Conservation (phyloP, 2,329 filamentous ascomycete species). For the Thelonectria olida region DNA sequence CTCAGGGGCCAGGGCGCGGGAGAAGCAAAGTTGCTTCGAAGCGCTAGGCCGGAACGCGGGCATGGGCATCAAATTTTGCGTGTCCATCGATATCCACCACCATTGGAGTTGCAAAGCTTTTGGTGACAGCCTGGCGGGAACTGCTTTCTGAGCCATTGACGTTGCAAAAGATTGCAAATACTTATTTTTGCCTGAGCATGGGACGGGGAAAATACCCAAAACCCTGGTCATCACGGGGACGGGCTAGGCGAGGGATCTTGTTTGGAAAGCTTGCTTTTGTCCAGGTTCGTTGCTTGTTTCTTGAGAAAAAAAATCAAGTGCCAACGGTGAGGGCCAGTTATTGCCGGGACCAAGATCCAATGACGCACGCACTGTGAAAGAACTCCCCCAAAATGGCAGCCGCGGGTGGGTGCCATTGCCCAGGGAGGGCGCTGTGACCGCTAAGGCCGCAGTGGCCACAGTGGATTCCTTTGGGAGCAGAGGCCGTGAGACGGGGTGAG, state of each 20-base stretch:
- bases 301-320: conserved; percentile 9
- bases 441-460: conserved; percentile 25
- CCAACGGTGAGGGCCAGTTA: conserved; percentile 29
- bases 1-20: conserved; percentile 27
- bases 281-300: conserved; percentile 25
- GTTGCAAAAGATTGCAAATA: not conserved
- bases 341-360: conserved; percentile 34
- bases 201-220: not conserved
- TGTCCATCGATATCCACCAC: conserved; percentile 25
- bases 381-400: conserved; percentile 8
- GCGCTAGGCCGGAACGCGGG: conserved; percentile 32
- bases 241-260: conserved; percentile 1
- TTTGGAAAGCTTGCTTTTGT: conserved; percentile 11
- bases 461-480: conserved; percentile 26
- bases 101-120: not conserved
- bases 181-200: not conserved
- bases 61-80: conserved; percentile 25
- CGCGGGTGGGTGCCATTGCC: conserved; percentile 19
- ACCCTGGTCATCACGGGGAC: not conserved
- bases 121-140: conserved; percentile 6
- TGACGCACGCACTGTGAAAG: conserved; percentile 31
- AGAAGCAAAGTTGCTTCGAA: conserved; percentile 27
- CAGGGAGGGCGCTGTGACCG: conserved; percentile 23
- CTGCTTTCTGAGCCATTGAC: conserved; percentile 5
- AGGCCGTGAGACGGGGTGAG: conserved; percentile 19